These are phyloP conservation scores for Anacardium occidentale DNA, from an alignment of 345 rosid species.

Conservation along the genomic window DNA sequence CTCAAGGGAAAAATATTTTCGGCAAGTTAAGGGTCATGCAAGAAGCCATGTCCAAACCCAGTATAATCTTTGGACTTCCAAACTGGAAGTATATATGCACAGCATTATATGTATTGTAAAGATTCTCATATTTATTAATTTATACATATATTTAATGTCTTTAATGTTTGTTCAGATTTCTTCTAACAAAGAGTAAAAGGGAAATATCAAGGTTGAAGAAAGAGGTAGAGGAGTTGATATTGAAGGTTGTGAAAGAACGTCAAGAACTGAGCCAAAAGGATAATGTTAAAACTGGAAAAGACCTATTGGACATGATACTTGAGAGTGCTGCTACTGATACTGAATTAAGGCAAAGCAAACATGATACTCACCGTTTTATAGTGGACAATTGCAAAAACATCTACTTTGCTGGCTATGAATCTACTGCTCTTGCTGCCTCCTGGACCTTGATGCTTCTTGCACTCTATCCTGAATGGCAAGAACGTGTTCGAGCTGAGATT, in stretches of 20 bases:
- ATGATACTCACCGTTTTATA: constrained; percentile 15
- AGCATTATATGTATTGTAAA: too few species aligned
- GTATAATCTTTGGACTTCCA: constrained; percentile 22
- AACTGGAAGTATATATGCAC: constrained; percentile 4
- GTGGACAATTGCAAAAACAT: constrained; percentile 40
- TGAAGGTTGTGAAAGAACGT: constrained; percentile 22
- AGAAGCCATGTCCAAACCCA: constrained; percentile 24
- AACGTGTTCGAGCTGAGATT: constrained; percentile 31
- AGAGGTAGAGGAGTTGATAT: constrained; percentile 24
- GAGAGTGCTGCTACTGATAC: constrained; percentile 11
- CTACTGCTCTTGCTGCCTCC: constrained; percentile 30
- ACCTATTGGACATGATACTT: constrained; percentile 27
- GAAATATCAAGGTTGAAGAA: constrained; percentile 23
- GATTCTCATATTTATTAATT: too few species aligned
- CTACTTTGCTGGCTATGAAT: constrained; percentile 39
- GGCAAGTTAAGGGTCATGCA: constrained; percentile 22
- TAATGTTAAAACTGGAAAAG: background rate
- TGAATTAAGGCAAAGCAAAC: background rate
- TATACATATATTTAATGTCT: too few species aligned
- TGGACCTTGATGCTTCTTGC: constrained; percentile 42
- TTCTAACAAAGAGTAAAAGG: constrained; percentile 26
- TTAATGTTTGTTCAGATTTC: background rate
- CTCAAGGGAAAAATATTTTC: constrained; percentile 27
- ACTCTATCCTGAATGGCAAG: constrained; percentile 35
- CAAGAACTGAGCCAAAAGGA: constrained; percentile 15